These are phyloP conservation scores for Spinacia oleracea DNA, from an alignment of 179 eudicot genomes.

Conservation along the genomic window DNA sequence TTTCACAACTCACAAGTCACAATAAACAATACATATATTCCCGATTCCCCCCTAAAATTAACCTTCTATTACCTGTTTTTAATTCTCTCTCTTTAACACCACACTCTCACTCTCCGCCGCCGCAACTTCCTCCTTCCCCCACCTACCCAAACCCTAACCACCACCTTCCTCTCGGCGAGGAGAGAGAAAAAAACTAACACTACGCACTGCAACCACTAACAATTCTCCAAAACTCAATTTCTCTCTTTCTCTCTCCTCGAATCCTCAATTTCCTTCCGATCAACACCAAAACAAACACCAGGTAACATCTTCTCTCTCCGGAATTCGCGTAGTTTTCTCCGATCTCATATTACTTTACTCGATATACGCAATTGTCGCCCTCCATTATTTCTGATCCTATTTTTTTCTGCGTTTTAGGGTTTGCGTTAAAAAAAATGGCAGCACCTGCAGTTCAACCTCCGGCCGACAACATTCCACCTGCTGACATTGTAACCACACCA, in stretches of 20 bases:
- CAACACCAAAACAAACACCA: neutral
- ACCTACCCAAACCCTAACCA: slow-evolving; percentile 16
- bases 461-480: slow-evolving; percentile 5
- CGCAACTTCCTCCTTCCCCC: slow-evolving; percentile 17
- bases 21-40: neutral
- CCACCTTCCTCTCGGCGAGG: slow-evolving; percentile 12
- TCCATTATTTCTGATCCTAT: neutral
- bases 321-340: neutral
- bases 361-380: neutral
- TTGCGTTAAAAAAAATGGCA: neutral
- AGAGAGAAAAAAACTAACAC: slow-evolving; percentile 12
- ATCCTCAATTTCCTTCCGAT: neutral
- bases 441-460: slow-evolving; percentile 19
- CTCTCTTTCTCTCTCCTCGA: slow-evolving; percentile 26
- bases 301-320: neutral
- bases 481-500: slow-evolving; percentile 21
- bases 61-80: neutral
- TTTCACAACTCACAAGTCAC: no score
- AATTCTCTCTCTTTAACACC: neutral
- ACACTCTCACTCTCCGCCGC: neutral
- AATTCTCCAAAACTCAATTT: neutral
- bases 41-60: no score
- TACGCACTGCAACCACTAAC: neutral
- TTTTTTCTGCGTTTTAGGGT: neutral
- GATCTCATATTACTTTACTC: neutral